Conservation (phyloP, 2,329 filamentous ascomycete species). For the Alternaria ethzedia region DNA sequence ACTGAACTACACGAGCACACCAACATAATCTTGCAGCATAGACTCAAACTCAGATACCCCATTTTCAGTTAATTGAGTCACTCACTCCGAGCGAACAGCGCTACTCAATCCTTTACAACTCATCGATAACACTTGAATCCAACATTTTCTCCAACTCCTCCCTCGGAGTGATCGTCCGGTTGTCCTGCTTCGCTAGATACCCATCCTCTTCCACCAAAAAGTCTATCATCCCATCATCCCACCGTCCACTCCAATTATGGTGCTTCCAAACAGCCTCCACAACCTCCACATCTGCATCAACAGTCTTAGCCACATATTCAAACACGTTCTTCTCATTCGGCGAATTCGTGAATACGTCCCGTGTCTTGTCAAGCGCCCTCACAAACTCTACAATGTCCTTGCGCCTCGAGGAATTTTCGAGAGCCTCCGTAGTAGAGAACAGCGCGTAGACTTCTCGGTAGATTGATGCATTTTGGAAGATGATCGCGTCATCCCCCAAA, state of each 20-base stretch:
- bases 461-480: conserved; percentile 29
- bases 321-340: conserved; percentile 20
- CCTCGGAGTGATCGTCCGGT: conserved; percentile 14
- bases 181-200: conserved; percentile 28
- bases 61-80: too few species aligned
- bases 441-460: conserved; percentile 36
- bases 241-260: conserved; percentile 31
- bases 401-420: conserved; percentile 22
- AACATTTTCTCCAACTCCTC: conserved; percentile 28
- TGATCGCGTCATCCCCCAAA: conserved; percentile 21
- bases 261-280: conserved; percentile 31
- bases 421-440: conserved; percentile 31
- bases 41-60: background rate
- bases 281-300: conserved; percentile 23
- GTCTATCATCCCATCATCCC: conserved; percentile 24
- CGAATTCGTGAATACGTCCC: conserved; percentile 22
- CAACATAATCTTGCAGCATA: background rate
- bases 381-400: conserved; percentile 35
- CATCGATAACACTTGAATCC: conserved; percentile 26
- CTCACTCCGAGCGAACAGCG: too few species aligned
- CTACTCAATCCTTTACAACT: background rate
- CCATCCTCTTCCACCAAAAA: conserved; percentile 32
- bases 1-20: background rate
- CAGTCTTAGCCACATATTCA: conserved; percentile 20
- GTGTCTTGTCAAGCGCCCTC: conserved; percentile 30